Conservation (phyloP, 2,329 filamentous ascomycete species). For the Cryphonectria parasitica region DNA sequence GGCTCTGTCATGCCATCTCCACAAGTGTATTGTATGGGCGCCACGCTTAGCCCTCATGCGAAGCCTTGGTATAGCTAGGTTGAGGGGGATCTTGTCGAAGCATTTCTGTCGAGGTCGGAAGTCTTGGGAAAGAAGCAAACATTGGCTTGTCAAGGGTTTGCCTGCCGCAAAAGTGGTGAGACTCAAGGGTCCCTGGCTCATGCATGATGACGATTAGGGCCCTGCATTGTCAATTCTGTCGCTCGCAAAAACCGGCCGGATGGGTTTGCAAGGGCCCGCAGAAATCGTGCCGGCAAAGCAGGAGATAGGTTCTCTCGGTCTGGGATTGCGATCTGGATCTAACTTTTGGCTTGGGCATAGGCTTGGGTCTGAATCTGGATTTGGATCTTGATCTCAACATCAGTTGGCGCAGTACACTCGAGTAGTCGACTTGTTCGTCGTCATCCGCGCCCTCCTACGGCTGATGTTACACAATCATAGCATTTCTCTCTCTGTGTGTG, state of each 20-base stretch:
- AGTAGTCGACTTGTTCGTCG: neutral
- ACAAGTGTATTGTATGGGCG: neutral
- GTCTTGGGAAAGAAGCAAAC: neutral
- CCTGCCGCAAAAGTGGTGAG: constrained; percentile 1
- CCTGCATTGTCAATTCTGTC: neutral
- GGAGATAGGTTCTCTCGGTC: neutral
- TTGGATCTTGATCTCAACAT: neutral
- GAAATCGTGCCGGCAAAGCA: constrained; percentile 1
- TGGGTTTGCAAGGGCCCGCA: constrained; percentile 1
- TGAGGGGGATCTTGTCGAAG: neutral
- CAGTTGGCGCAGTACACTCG: neutral
- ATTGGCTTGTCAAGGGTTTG: neutral
- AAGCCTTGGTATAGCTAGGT: neutral
- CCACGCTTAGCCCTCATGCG: neutral
- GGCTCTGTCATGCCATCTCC: constrained; percentile 24
- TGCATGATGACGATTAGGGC: constrained; percentile 14
- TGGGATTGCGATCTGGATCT: neutral
- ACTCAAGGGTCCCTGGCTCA: constrained; percentile 3
- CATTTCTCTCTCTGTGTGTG: neutral
- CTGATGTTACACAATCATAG: neutral
- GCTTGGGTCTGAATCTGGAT: neutral
- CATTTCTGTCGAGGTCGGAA: neutral
- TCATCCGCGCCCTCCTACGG: neutral
- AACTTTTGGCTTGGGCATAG: neutral
- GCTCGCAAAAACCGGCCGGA: constrained; percentile 9